These are phyloP conservation scores for Trichoderma arundinaceum DNA, from an alignment of 2,329 filamentous ascomycete species.

Conservation along the genomic window DNA sequence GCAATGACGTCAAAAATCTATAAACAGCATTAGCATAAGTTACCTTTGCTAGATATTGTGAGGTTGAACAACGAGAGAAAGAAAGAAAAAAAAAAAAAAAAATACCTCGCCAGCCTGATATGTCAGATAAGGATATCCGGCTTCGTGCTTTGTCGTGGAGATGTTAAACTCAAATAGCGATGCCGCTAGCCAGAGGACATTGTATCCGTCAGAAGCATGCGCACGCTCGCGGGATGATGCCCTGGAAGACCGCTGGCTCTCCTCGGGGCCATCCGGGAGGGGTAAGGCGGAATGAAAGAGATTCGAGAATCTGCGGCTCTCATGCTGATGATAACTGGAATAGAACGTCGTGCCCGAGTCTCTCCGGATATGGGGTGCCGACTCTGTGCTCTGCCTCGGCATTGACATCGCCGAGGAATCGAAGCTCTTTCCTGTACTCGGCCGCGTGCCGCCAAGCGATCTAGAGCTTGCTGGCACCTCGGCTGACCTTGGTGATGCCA, in stretches of 20 bases:
- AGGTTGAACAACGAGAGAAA: not conserved
- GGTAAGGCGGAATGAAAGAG: slow-evolving; percentile 89
- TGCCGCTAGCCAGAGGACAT: slow-evolving; percentile 87
- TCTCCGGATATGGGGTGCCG: slow-evolving; percentile 51
- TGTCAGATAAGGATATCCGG: slow-evolving; percentile 92
- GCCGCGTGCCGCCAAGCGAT: slow-evolving; percentile 55
- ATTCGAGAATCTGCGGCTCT: slow-evolving; percentile 68
- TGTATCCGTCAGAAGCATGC: slow-evolving; percentile 62
- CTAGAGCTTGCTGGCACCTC: slow-evolving; percentile 58
- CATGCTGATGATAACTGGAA: slow-evolving; percentile 53
- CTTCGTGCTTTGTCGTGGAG: slow-evolving; percentile 86
- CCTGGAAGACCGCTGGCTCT: slow-evolving; percentile 59
- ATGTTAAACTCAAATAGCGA: slow-evolving; percentile 98
- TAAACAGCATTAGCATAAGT: not conserved
- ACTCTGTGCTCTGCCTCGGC: slow-evolving; percentile 60
- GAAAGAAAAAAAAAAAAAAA: slow-evolving; percentile 27
- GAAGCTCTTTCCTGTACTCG: slow-evolving; percentile 65
- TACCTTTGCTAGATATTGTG: not conserved
- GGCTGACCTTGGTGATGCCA: slow-evolving; percentile 61
- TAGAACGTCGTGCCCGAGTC: slow-evolving; percentile 63
- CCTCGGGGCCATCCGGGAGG: slow-evolving; percentile 69
- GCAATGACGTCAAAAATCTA: slow-evolving; percentile 90
- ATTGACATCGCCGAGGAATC: slow-evolving; percentile 55
- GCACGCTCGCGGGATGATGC: slow-evolving; percentile 65
- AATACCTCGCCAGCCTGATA: slow-evolving; percentile 90